Evolutionary conservation across 1,284 basidiomycete species (phyloP).

Genomic region (Salmacisia buchloeana): DNA sequence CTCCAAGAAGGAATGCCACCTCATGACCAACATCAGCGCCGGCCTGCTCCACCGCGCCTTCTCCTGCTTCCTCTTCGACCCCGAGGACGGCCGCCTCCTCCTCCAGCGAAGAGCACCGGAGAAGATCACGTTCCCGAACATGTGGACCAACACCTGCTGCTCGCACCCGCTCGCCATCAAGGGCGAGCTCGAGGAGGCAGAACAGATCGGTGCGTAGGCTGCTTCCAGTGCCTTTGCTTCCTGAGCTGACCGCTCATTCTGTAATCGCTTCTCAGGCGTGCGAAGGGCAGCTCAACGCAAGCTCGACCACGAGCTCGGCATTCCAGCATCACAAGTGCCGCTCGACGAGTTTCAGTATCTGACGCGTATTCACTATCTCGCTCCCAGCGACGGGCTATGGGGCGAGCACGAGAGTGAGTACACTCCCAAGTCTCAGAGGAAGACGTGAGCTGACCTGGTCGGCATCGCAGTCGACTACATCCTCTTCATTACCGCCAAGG

Average conservation of each 20-base stretch:
- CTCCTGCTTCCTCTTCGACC: slow-evolving; percentile 93
- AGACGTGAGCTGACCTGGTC: background rate
- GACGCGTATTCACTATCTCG: slow-evolving; percentile 94
- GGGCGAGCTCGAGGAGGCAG: slow-evolving; percentile 67
- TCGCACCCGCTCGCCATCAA: slow-evolving; percentile 75
- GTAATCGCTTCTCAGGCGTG: slow-evolving; percentile 56
- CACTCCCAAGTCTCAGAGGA: background rate
- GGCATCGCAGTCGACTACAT: slow-evolving; percentile 82
- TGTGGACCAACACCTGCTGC: slow-evolving; percentile 99
- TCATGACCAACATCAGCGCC: slow-evolving; percentile 94
- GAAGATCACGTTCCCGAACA: slow-evolving; percentile 98
- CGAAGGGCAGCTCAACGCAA: slow-evolving; percentile 85
- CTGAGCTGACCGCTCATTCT: background rate
- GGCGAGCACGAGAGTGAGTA: slow-evolving; percentile 92
- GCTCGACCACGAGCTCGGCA: slow-evolving; percentile 93
- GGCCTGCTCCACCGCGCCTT: slow-evolving; percentile 96
- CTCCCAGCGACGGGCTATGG: slow-evolving; percentile 87
- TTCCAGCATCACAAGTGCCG: slow-evolving; percentile 66
- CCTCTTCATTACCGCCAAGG: slow-evolving; percentile 83
- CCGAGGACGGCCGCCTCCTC: slow-evolving; percentile 86
- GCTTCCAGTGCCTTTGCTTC: background rate
- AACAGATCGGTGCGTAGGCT: slow-evolving; percentile 58
- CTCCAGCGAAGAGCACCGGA: slow-evolving; percentile 90
- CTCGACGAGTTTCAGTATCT: slow-evolving; percentile 88
- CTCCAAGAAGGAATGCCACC: slow-evolving; percentile 96